phyloP scores from a whole-genome alignment of 2,329 filamentous ascomycete genomes.

The Sphaerostilbella broomeana region DNA sequence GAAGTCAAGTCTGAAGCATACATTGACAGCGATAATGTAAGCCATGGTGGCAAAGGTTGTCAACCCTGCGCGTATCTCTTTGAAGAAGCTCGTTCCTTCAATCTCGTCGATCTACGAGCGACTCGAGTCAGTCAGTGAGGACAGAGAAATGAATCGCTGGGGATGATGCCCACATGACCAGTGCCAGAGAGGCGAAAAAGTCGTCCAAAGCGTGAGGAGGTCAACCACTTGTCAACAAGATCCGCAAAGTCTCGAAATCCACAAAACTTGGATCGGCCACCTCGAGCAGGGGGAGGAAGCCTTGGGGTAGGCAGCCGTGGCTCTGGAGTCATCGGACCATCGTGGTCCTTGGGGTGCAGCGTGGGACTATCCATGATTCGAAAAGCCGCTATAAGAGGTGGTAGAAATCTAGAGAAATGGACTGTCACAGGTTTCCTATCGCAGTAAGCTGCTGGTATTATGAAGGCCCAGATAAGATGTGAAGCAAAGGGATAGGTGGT shows the following conservation, averaged over 20 bases:
- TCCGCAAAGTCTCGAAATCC: slow-evolving; percentile 32
- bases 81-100: slow-evolving; percentile 63
- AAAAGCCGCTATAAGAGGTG: neutral
- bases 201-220: slow-evolving; percentile 44
- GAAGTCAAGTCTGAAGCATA: slow-evolving; percentile 24
- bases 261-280: slow-evolving; percentile 23
- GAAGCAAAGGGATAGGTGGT: too few species aligned
- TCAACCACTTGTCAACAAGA: slow-evolving; percentile 29
- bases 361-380: slow-evolving; percentile 8
- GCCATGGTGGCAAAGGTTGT: slow-evolving; percentile 80
- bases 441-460: too few species aligned
- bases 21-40: slow-evolving; percentile 74
- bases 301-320: slow-evolving; percentile 5
- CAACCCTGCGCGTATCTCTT: slow-evolving; percentile 70
- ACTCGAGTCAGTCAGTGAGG: neutral
- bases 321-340: slow-evolving; percentile 1
- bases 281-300: slow-evolving; percentile 3
- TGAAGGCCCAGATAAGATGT: too few species aligned
- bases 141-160: neutral
- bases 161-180: slow-evolving; percentile 52
- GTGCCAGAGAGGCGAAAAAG: slow-evolving; percentile 61
- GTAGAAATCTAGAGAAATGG: neutral
- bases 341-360: neutral
- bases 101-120: slow-evolving; percentile 60
- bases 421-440: neutral